Conservation (phyloP, 2,329 filamentous ascomycete genomes). For the Colletotrichum zoysiae region DNA sequence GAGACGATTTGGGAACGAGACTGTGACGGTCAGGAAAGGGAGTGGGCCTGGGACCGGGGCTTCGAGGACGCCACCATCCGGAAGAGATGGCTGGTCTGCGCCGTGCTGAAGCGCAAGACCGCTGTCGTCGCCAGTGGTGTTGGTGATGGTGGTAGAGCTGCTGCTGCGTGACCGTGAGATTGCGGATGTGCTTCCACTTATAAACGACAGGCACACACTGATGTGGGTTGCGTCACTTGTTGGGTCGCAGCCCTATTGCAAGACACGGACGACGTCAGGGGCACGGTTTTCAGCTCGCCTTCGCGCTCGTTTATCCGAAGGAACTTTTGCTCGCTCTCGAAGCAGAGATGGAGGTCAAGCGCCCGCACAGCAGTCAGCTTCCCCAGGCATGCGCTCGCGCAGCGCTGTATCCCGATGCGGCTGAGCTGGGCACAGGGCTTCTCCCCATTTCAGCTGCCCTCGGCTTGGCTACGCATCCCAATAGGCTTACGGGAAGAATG, state of each 20-base stretch:
- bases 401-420: conserved; percentile 17
- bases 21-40: conserved; percentile 71
- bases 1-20: conserved; percentile 78
- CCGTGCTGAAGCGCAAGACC: conserved; percentile 58
- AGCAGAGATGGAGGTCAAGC: conserved; percentile 4
- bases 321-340: conserved; percentile 20
- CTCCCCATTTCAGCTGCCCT: conserved; percentile 12
- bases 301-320: background rate
- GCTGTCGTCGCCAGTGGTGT: background rate
- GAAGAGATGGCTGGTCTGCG: conserved; percentile 79
- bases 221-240: background rate
- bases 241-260: background rate
- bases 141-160: background rate
- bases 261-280: conserved; percentile 1
- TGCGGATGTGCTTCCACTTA: conserved; percentile 17
- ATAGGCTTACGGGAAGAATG: conserved; percentile 11
- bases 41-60: conserved; percentile 72
- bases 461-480: conserved; percentile 11
- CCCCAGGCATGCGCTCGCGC: background rate
- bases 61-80: conserved; percentile 70
- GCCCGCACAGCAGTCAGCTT: conserved; percentile 20
- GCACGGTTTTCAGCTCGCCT: conserved; percentile 13
- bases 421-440: conserved; percentile 22
- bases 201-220: background rate
- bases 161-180: conserved; percentile 1